Percentiles rank a stretch among this genome's conserved stretches.
phyloP scores from a whole-genome alignment of 2,329 filamentous ascomycete genomes.

The Pseudogymnoascus sp. region DNA sequence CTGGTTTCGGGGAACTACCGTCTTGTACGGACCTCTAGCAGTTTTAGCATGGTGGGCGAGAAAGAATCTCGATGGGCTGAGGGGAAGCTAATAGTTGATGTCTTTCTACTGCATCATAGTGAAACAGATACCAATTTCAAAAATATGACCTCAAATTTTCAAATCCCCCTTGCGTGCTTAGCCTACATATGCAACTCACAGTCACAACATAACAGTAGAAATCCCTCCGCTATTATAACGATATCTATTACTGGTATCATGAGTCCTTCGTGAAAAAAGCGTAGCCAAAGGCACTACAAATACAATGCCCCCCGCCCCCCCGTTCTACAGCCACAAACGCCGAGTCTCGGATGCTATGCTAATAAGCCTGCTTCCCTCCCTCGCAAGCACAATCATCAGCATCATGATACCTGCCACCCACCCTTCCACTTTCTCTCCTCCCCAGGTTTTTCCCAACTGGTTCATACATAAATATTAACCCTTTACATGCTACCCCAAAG shows the following conservation, averaged over 20 bases:
- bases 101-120: constrained; percentile 1
- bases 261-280: neutral
- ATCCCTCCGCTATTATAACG: neutral
- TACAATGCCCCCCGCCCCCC: neutral
- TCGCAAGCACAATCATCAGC: neutral
- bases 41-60: neutral
- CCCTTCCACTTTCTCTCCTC: neutral
- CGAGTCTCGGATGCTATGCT: constrained; percentile 3
- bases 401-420: neutral
- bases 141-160: neutral
- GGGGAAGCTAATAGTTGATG: neutral
- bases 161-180: too few relatives aligned
- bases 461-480: neutral
- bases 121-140: constrained; percentile 1
- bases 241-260: constrained; percentile 6
- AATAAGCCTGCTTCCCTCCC: neutral
- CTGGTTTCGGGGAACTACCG: neutral
- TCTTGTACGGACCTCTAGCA: neutral
- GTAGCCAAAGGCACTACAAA: neutral
- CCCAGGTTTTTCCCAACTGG: neutral
- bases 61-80: neutral
- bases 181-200: too few relatives aligned
- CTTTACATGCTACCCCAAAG: neutral
- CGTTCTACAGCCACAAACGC: neutral
- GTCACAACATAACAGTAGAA: neutral